Evolutionary conservation across 768 basidiomycete species (phyloP).

Genomic region (Russula dissimulans): DNA sequence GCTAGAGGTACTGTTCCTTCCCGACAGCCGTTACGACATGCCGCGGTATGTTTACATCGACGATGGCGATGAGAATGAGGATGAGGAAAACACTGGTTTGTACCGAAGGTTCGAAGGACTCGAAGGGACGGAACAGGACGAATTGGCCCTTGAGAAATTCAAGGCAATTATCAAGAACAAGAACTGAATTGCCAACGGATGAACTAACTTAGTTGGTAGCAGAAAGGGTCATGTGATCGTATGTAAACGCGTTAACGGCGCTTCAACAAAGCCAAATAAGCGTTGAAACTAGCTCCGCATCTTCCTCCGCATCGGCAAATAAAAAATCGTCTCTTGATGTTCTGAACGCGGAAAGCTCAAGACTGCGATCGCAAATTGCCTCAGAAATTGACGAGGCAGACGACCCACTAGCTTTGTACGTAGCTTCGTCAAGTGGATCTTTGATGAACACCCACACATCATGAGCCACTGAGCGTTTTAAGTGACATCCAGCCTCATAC

Average conservation of each 20-base stretch:
- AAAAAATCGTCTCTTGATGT: background rate
- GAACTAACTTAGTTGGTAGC: too few species aligned
- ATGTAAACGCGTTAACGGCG: slow-evolving; percentile 1
- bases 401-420: slow-evolving; percentile 80
- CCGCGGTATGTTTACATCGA: too few species aligned
- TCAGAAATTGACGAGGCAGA: slow-evolving; percentile 49
- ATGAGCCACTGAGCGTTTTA: too few species aligned
- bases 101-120: too few species aligned
- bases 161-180: too few species aligned
- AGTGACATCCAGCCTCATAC: too few species aligned
- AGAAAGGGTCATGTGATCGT: slow-evolving; percentile 5
- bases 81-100: too few species aligned
- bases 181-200: too few species aligned
- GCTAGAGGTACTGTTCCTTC: background rate
- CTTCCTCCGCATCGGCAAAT: slow-evolving; percentile 1
- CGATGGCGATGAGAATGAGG: too few species aligned
- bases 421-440: slow-evolving; percentile 84
- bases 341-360: slow-evolving; percentile 7
- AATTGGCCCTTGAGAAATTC: too few species aligned
- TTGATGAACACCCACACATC: slow-evolving; percentile 57
- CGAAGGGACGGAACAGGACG: too few species aligned
- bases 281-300: background rate
- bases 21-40: too few species aligned
- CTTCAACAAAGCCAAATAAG: slow-evolving; percentile 17
- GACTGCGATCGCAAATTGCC: slow-evolving; percentile 25